Percentiles rank a stretch among this genome's conserved stretches.
Evolutionary conservation across 2,329 filamentous ascomycete species (phyloP).

Genomic region (Myriangium duriaei): DNA sequence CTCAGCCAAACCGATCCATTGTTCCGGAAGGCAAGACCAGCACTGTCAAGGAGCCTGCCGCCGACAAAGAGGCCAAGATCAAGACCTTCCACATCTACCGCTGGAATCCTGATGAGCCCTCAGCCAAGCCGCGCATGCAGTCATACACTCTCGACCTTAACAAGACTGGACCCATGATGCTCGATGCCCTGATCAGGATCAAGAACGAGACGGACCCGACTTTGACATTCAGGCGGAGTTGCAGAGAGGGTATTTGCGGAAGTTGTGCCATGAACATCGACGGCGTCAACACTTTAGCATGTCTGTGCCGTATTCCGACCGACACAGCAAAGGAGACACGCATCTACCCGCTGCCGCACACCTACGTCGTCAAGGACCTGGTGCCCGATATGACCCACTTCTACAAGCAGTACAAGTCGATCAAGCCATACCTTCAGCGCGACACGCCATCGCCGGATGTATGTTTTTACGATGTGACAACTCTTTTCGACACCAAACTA

Average conservation of each 20-base stretch:
- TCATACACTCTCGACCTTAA: conserved; percentile 89
- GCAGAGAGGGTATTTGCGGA: conserved; percentile 95
- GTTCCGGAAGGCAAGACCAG: conserved; percentile 43
- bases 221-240: conserved; percentile 88
- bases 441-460: conserved; percentile 74
- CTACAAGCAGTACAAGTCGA: conserved; percentile 99
- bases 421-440: conserved; percentile 95
- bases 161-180: conserved; percentile 97
- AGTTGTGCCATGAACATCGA: conserved; percentile 99
- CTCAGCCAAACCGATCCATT: conserved; percentile 15
- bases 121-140: conserved; percentile 91
- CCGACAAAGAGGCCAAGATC: conserved; percentile 46
- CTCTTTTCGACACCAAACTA: conserved; percentile 9
- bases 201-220: conserved; percentile 99
- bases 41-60: conserved; percentile 48
- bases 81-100: conserved; percentile 99
- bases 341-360: conserved; percentile 33
- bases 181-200: conserved; percentile 92
- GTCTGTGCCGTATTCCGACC: conserved; percentile 88
- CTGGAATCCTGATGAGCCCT: conserved; percentile 90
- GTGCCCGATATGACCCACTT: conserved; percentile 96
- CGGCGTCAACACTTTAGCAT: conserved; percentile 93
- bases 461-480: conserved; percentile 30
- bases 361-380: conserved; percentile 64
- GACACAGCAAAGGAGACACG: conserved; percentile 58